These are phyloP conservation scores for Clausena lansium DNA, from an alignment of 345 rosid genomes.

Conservation along the genomic window DNA sequence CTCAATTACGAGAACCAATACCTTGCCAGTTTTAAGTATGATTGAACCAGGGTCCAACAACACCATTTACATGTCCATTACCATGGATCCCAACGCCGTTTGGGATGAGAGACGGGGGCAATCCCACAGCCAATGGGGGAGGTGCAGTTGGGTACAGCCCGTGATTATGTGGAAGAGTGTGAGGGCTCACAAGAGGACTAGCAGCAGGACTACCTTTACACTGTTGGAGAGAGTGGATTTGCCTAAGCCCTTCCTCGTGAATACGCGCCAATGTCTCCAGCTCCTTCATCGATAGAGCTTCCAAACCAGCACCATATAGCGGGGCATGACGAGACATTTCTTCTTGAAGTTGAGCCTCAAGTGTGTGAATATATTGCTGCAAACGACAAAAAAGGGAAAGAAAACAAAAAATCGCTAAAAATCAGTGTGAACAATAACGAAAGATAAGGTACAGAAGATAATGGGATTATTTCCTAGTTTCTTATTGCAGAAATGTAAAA, in stretches of 20 bases:
- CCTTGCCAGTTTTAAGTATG: conserved; percentile 35
- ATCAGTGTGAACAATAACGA: background rate
- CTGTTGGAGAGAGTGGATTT: conserved; percentile 75
- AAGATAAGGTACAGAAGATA: background rate
- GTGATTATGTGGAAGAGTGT: conserved; percentile 55
- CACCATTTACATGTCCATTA: conserved; percentile 79
- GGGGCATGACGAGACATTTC: conserved; percentile 95
- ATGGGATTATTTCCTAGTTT: background rate
- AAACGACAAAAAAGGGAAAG: background rate
- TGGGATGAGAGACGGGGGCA: conserved; percentile 63
- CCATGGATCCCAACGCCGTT: conserved; percentile 75
- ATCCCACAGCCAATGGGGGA: conserved; percentile 67
- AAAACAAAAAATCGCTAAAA: background rate
- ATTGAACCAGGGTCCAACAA: conserved; percentile 83
- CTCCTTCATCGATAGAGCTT: conserved; percentile 88
- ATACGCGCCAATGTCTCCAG: conserved; percentile 80
- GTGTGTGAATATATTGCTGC: conserved; percentile 86
- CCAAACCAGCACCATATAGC: conserved; percentile 89
- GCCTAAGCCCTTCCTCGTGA: conserved; percentile 94
- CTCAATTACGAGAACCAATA: conserved; percentile 16
- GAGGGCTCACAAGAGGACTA: conserved; percentile 66
- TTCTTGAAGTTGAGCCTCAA: conserved; percentile 75
- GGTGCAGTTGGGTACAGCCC: conserved; percentile 67
- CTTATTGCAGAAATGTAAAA: background rate
- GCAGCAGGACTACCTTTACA: conserved; percentile 72